These are phyloP conservation scores for Leptographium procerum DNA, from an alignment of 2,329 filamentous ascomycete species.

Conservation along the genomic window DNA sequence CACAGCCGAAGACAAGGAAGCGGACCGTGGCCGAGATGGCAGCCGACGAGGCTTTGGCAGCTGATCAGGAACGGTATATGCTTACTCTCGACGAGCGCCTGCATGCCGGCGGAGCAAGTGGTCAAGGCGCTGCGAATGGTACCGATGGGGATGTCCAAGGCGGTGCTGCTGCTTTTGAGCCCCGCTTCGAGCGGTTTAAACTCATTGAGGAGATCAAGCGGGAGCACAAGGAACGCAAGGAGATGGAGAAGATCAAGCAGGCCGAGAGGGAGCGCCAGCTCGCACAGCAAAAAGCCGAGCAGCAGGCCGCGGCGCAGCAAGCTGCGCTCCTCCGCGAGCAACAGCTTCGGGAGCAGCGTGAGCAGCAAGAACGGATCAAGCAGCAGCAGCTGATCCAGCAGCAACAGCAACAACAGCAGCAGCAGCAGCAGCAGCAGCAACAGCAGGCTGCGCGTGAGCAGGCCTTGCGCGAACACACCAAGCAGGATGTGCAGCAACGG, in stretches of 20 bases:
- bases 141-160: constrained; percentile 64
- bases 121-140: constrained; percentile 45
- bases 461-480: constrained; percentile 28
- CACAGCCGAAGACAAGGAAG: constrained; percentile 80
- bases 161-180: constrained; percentile 64
- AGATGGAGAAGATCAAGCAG: constrained; percentile 61
- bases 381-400: constrained; percentile 15
- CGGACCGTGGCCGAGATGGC: constrained; percentile 90
- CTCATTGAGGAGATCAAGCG: constrained; percentile 74
- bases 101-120: constrained; percentile 45
- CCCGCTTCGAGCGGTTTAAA: constrained; percentile 85
- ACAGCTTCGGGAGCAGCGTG: constrained; percentile 14
- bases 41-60: constrained; percentile 84
- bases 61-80: constrained; percentile 85
- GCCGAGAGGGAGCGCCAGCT: constrained; percentile 46
- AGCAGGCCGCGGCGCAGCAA: constrained; percentile 18
- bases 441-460: constrained; percentile 18
- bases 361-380: constrained; percentile 10
- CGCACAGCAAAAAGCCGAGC: constrained; percentile 35
- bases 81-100: constrained; percentile 80
- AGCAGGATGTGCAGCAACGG: constrained; percentile 16
- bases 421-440: constrained; percentile 19
- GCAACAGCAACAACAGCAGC: constrained; percentile 23
- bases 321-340: constrained; percentile 7
- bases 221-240: constrained; percentile 65